Base-by-base conservation (phyloP, 768 basidiomycete species). In the Russula sp. region DNA sequence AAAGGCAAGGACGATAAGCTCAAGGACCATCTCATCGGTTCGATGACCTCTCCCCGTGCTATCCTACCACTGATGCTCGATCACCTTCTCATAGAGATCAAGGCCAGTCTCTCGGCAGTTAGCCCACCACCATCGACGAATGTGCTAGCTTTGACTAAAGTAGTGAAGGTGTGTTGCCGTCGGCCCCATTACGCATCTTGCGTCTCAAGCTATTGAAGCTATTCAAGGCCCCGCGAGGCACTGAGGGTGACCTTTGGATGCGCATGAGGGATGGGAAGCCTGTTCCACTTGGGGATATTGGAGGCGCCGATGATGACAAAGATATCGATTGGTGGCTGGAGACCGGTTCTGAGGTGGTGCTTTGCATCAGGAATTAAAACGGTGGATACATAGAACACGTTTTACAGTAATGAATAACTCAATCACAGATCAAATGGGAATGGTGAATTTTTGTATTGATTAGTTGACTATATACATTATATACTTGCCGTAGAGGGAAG, bases 281-380 rank as follows among this genome's bases (percentile, higher is more conserved):
- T 32, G 75, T 77, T 28, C 77, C 79, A 58, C 74, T 93, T 30
- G 68, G 68, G 28, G 66, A 62, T 51, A 42, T 32, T 20, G 63
- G 56, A 14, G 66, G 60, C 18, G 42, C 51, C 1, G 68, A 80
- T 32, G 84, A 88, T 56, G 68, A 72, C 14, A 81, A 80, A 60
- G 80, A 84, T 58, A 72, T 92, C 48, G 83, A 79, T 63, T 91
- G 89, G 88, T 82, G 91, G 7, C 71, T 92, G 42, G 88, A 90
- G 62, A 79, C 82, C 9, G 81, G 72, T 22, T 76, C 78, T 61
- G 71, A 76, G 62, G 69, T 83, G 30, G 51, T 73, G 5, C 62
- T 73, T 44, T 67, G 65, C 57, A 42, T 58, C 51, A 61, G 55
- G 40, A 22, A 44, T 10, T 66, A 28, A 48, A 42, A 18, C 4